Evolutionary conservation across 2,329 filamentous ascomycete genomes (phyloP), one percentile per base, ranked within the genome.

Genomic region (Cryphonectria naterciae): DNA sequence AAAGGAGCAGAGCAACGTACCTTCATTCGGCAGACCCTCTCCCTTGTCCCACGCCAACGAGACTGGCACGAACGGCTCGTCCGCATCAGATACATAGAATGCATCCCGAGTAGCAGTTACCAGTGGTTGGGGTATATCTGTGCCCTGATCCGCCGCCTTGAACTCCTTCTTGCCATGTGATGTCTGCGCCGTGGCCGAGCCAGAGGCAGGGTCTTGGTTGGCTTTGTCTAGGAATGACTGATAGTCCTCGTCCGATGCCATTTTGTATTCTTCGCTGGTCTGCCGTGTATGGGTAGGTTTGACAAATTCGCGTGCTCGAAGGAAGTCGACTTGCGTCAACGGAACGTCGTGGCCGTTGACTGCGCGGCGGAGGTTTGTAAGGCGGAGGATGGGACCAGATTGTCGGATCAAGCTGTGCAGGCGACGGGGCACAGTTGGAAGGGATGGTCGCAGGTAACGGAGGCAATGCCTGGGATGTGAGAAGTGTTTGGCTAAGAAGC

Each of bases 161-260:
- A 89, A 85, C 68, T 81, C 79, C n/a, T 74, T 73, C 25, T 74
- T 73, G 61, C 68, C 75, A 72, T 58, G 72, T 61, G 71, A 63
- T 43, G 72, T 73, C 77, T 72, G 76, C 72, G 79, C 66, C 58
- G 79, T 77, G 8, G 79, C 79, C 54, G 80, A 77, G 74, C 91
- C 90, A 71, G 89, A 87, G 79, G 89, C 91, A 25, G 92, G 91
- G 78, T 94, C 91, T 77, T 90, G 84, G 83, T 97, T 97, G 68
- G 94, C 93, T 84, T 96, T 96, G 79, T 96, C 87, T 70, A 98
- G 85, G 79, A 98, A 97, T 72, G 91, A 85, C 81, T 90, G 88
- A 84, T 97, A 98, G 73, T 92, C 92, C 73, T 92, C 89, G 85
- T 97, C 94, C 68, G 90, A 91, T 10, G 90, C 88, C 91, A 93